Conservation (phyloP, 257 asterid species). For the Lithospermum erythrorhizon region DNA sequence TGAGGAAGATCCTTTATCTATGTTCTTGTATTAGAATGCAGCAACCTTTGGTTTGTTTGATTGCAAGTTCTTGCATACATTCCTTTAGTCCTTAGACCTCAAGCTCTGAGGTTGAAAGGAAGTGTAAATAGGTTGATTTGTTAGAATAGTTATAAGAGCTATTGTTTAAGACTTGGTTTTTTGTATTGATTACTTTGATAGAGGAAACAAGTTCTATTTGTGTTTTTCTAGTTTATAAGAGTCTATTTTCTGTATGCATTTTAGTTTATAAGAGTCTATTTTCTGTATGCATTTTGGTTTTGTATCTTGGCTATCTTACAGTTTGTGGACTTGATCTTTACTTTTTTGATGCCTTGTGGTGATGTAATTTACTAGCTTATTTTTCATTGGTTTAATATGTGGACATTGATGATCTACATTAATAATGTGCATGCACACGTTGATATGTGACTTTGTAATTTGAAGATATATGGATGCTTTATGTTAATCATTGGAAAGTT, state of each 20-base stretch:
- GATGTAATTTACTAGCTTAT: background rate
- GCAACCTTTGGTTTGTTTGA: too few species aligned
- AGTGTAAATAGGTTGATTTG: background rate
- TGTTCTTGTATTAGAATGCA: background rate
- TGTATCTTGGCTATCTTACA: too few species aligned
- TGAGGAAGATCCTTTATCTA: background rate
- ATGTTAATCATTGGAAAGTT: background rate
- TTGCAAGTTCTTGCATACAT: background rate
- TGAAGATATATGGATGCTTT: background rate
- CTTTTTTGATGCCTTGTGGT: background rate
- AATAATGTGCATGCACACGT: background rate
- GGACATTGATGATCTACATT: background rate
- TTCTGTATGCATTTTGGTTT: too few species aligned
- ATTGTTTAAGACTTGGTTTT: too few species aligned
- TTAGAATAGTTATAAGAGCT: background rate
- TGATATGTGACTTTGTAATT: background rate
- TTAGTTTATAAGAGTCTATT: background rate
- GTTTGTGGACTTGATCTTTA: too few species aligned
- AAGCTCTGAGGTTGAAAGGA: background rate
- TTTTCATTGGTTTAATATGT: background rate
- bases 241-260: too few species aligned
- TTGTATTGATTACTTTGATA: too few species aligned
- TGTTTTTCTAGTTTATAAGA: background rate
- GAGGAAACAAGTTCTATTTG: too few species aligned
- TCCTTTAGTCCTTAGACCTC: background rate